phyloP scores from a whole-genome alignment of 306 rosid species.

The Vigna angularis region DNA sequence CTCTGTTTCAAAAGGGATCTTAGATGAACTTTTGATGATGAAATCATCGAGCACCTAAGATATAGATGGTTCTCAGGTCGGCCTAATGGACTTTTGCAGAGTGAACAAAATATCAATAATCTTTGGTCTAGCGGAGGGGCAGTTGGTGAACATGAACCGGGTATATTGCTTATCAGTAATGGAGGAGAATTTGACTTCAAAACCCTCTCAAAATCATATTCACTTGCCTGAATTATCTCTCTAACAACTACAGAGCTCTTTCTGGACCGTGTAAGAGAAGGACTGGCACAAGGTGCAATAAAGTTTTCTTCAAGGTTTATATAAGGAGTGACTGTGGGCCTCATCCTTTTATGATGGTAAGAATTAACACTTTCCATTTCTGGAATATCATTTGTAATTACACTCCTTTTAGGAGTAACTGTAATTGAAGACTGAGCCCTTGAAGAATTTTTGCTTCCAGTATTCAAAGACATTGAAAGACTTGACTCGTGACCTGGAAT shows the following conservation, averaged over 20 bases:
- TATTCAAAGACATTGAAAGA: conserved; percentile 41
- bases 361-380: conserved; percentile 93
- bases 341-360: conserved; percentile 76
- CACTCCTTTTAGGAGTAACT: conserved; percentile 67
- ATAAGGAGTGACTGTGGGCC: conserved; percentile 49
- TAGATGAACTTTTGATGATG: conserved; percentile 63
- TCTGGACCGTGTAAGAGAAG: conserved; percentile 45
- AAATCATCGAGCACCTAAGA: conserved; percentile 63
- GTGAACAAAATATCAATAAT: conserved; percentile 67
- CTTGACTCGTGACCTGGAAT: conserved; percentile 49
- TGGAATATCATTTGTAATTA: conserved; percentile 44
- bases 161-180: conserved; percentile 38
- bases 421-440: conserved; percentile 49
- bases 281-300: conserved; percentile 50
- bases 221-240: conserved; percentile 56
- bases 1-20: conserved; percentile 61
- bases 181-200: conserved; percentile 47
- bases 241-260: conserved; percentile 43
- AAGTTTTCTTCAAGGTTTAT: conserved; percentile 56
- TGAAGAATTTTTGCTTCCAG: conserved; percentile 49
- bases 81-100: conserved; percentile 81
- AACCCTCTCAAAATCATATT: conserved; percentile 47
- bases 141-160: conserved; percentile 47
- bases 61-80: conserved; percentile 69
- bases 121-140: conserved; percentile 57